phyloP scores from a whole-genome alignment of 495 filamentous ascomycete species.

The Penicillium steckii region DNA sequence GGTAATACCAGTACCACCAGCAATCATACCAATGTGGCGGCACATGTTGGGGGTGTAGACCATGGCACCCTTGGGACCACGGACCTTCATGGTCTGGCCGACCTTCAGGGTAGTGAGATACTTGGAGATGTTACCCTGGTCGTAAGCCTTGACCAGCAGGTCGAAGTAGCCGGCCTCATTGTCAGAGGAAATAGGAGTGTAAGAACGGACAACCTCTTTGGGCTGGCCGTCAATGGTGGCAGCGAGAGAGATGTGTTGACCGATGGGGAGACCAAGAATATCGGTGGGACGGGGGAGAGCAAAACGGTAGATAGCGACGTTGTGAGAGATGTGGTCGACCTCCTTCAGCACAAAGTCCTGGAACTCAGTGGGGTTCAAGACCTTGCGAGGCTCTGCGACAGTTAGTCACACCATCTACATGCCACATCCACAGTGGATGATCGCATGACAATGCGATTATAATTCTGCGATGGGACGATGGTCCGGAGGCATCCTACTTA shows the following conservation, averaged over 20 bases:
- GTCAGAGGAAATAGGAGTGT: constrained; percentile 95
- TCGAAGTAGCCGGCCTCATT: constrained; percentile 92
- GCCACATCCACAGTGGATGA: no score
- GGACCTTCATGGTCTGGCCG: constrained; percentile 84
- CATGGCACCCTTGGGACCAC: constrained; percentile 94
- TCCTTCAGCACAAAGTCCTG: constrained; percentile 87
- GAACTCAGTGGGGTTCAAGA: constrained; percentile 82
- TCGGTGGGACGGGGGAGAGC: constrained; percentile 69
- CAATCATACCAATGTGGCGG: constrained; percentile 93
- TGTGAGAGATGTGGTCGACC: constrained; percentile 92
- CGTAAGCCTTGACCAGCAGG: constrained; percentile 96
- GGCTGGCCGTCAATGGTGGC: constrained; percentile 70
- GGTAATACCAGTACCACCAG: constrained; percentile 96
- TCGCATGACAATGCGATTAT: no score
- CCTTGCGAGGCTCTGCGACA: constrained; percentile 64
- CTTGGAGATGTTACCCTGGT: constrained; percentile 92
- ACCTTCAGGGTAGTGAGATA: constrained; percentile 79
- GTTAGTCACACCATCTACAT: no score
- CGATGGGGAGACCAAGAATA: constrained; percentile 94
- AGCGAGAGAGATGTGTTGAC: constrained; percentile 95
- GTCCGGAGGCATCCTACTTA: no score
- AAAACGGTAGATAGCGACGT: constrained; percentile 98
- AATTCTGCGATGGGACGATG: no score
- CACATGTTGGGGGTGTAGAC: constrained; percentile 95
- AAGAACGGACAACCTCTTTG: constrained; percentile 92